phyloP scores from a whole-genome alignment of 2,329 filamentous ascomycete species.

The Furcasterigmium sp. region DNA sequence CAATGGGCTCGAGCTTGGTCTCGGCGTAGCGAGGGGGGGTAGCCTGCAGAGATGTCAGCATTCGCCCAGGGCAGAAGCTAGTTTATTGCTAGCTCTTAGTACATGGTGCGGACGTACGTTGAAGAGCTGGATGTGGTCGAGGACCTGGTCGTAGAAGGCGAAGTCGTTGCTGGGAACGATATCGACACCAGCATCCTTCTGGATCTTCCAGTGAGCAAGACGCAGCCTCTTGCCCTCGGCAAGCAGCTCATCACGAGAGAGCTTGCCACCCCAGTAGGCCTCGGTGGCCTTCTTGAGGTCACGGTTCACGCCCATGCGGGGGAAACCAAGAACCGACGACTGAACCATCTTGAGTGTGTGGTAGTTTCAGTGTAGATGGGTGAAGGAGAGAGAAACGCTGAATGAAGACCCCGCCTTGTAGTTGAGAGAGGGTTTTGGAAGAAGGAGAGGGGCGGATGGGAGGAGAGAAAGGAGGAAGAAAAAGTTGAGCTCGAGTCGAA shows the following conservation, averaged over 20 bases:
- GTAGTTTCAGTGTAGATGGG: slow-evolving; percentile 3
- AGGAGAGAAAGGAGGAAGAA: slow-evolving; percentile 4
- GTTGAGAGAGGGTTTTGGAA: slow-evolving; percentile 2
- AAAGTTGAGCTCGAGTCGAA: neutral
- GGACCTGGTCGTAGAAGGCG: slow-evolving; percentile 95
- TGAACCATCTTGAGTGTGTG: slow-evolving; percentile 52
- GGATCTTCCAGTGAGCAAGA: slow-evolving; percentile 98
- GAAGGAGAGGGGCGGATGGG: slow-evolving; percentile 5
- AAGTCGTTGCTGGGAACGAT: slow-evolving; percentile 99
- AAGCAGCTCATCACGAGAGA: slow-evolving; percentile 85
- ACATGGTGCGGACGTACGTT: slow-evolving; percentile 74
- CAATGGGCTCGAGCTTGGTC: slow-evolving; percentile 79
- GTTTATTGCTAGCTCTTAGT: too few relatives aligned
- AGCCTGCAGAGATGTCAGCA: slow-evolving; percentile 49
- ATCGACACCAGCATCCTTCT: slow-evolving; percentile 96
- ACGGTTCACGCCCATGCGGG: slow-evolving; percentile 96
- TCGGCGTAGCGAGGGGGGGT: slow-evolving; percentile 90
- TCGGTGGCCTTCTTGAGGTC: slow-evolving; percentile 99
- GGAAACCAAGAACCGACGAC: slow-evolving; percentile 89
- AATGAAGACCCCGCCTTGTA: slow-evolving; percentile 8
- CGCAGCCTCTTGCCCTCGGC: slow-evolving; percentile 95
- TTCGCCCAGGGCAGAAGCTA: too few relatives aligned
- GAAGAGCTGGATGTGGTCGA: slow-evolving; percentile 97
- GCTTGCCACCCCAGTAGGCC: slow-evolving; percentile 93
- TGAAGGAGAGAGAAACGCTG: neutral